These are phyloP conservation scores for Excoecaria agallocha DNA, from an alignment of 345 rosid species.

Conservation along the genomic window DNA sequence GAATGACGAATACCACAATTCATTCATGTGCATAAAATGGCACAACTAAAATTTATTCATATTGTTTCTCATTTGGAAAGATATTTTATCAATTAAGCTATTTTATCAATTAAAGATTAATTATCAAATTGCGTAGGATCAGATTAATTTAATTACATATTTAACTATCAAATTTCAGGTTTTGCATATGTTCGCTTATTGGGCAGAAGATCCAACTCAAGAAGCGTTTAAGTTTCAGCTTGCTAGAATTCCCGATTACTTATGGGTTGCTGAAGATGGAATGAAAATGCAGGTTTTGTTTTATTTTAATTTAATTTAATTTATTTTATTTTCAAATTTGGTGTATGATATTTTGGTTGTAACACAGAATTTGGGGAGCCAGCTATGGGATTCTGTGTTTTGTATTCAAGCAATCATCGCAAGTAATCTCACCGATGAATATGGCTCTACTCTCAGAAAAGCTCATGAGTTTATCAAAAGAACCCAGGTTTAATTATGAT, in stretches of 20 bases:
- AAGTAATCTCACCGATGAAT: neutral
- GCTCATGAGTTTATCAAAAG: conserved; percentile 23
- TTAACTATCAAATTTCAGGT: neutral
- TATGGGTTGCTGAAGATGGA: conserved; percentile 40
- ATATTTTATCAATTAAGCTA: no score
- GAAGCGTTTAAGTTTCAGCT: conserved; percentile 23
- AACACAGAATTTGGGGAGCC: conserved; percentile 14
- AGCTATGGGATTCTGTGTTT: conserved; percentile 21
- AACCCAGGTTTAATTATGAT: conserved; percentile 7
- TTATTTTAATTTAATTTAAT: neutral
- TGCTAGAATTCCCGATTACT: conserved; percentile 26
- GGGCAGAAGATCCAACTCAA: conserved; percentile 12
- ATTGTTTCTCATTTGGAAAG: no score
- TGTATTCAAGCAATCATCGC: conserved; percentile 14
- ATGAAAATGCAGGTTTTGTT: conserved; percentile 7
- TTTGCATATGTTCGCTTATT: conserved; percentile 10
- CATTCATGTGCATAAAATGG: no score
- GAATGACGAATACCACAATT: no score
- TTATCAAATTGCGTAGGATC: no score
- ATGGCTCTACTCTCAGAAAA: conserved; percentile 10
- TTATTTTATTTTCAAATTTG: no score
- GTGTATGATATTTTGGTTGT: no score
- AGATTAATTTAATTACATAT: no score
- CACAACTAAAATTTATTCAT: no score
- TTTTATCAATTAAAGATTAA: no score